phyloP scores from a whole-genome alignment of 345 rosid genomes.

The Psidium guajava region DNA sequence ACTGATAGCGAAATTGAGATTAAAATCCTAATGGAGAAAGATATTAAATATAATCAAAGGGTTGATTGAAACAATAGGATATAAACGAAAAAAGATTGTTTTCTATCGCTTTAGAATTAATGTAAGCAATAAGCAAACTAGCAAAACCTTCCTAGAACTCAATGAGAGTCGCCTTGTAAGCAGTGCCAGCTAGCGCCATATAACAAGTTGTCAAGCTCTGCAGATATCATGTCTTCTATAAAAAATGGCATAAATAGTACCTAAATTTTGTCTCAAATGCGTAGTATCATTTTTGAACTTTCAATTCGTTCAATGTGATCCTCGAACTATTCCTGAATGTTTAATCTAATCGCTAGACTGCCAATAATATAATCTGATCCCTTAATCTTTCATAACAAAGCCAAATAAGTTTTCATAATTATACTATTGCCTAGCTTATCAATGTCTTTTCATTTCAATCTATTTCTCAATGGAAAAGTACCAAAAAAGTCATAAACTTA shows the following conservation, averaged over 20 bases:
- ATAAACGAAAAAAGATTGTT: neutral
- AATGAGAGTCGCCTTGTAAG: too few species aligned
- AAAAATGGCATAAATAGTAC: neutral
- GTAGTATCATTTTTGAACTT: neutral
- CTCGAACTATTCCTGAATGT: neutral
- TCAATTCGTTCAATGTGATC: neutral
- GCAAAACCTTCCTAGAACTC: neutral
- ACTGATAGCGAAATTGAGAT: neutral
- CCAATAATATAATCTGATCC: neutral
- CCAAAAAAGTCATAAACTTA: too few species aligned
- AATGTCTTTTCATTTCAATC: neutral
- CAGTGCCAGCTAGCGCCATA: neutral
- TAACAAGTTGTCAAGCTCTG: neutral
- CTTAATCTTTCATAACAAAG: neutral
- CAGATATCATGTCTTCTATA: neutral
- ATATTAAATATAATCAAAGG: neutral
- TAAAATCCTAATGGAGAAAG: neutral
- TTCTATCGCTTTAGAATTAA: neutral
- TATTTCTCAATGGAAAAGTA: neutral
- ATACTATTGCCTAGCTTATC: neutral
- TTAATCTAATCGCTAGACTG: neutral
- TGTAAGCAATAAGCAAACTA: neutral
- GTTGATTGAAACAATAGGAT: neutral
- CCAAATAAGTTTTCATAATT: neutral
- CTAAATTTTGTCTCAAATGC: rapidly evolving